A percentile compares a stretch with the other conserved stretches of the same genome.
Conservation (phyloP, 2,329 filamentous ascomycete species). For the Trichoderma gracile region DNA sequence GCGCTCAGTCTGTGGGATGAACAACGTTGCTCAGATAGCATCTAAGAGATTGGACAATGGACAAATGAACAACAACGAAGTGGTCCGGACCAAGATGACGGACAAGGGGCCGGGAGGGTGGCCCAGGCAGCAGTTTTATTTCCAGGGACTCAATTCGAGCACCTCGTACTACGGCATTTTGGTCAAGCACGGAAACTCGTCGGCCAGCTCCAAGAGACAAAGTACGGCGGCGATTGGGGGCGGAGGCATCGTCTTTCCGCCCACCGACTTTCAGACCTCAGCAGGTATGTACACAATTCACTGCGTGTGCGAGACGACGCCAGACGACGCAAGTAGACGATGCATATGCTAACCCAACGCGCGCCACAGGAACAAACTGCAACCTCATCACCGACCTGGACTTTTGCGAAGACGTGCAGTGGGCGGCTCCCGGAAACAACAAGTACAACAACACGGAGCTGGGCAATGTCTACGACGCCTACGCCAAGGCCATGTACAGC, state of each 20-base stretch:
- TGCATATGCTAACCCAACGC: neutral
- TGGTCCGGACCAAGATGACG: conserved; percentile 65
- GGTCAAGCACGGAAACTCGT: conserved; percentile 58
- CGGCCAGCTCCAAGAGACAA: conserved; percentile 45
- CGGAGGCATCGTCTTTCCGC: conserved; percentile 74
- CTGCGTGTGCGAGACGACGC: too few relatives aligned
- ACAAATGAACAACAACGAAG: conserved; percentile 46
- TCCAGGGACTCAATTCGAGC: conserved; percentile 71
- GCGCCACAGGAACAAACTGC: conserved; percentile 69
- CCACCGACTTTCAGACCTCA: conserved; percentile 76
- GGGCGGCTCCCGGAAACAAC: conserved; percentile 83
- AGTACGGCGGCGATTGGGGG: conserved; percentile 54
- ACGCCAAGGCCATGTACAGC: conserved; percentile 67
- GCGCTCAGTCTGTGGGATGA: conserved; percentile 80
- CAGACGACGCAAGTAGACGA: neutral
- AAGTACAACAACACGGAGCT: conserved; percentile 64
- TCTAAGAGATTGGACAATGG: conserved; percentile 53
- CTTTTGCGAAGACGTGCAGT: conserved; percentile 86
- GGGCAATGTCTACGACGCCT: conserved; percentile 73
- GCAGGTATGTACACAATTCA: conserved; percentile 55
- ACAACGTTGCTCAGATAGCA: conserved; percentile 63
- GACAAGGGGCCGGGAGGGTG: conserved; percentile 63
- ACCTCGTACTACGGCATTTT: conserved; percentile 73
- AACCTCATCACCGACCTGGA: conserved; percentile 81
- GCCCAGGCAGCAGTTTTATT: conserved; percentile 86